phyloP scores from a whole-genome alignment of 1,284 basidiomycete species.

The Ustilago cynodontis region DNA sequence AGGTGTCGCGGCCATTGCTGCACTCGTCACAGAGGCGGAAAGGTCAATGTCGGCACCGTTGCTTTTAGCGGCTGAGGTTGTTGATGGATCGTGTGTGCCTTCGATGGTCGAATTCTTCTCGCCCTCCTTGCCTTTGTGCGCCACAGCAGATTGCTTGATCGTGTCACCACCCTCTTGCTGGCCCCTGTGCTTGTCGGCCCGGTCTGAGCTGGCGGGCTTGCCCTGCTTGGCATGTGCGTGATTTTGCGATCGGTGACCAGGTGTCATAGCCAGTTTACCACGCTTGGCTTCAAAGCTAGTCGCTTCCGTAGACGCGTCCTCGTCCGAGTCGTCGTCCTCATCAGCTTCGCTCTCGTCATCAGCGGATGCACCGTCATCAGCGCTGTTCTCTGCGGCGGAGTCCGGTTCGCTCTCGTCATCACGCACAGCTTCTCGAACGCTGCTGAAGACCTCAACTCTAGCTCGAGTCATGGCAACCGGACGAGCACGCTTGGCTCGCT shows the following conservation, averaged over 20 bases:
- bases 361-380: slow-evolving; percentile 50
- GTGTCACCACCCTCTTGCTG: slow-evolving; percentile 8
- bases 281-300: slow-evolving; percentile 25
- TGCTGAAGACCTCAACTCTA: slow-evolving; percentile 89
- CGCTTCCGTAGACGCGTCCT: slow-evolving; percentile 25
- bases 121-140: slow-evolving; percentile 41
- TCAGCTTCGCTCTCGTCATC: slow-evolving; percentile 57
- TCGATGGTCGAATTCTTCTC: slow-evolving; percentile 28
- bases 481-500: slow-evolving; percentile 76
- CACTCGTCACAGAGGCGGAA: slow-evolving; percentile 14
- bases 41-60: slow-evolving; percentile 8
- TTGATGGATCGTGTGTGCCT: not conserved
- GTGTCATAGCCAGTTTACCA: not conserved
- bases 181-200: not conserved
- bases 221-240: slow-evolving; percentile 13
- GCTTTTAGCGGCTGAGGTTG: not conserved
- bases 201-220: slow-evolving; percentile 6
- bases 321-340: slow-evolving; percentile 49
- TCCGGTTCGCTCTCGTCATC: slow-evolving; percentile 75
- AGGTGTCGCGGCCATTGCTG: slow-evolving; percentile 17
- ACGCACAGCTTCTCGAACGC: slow-evolving; percentile 89
- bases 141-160: slow-evolving; percentile 5
- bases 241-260: slow-evolving; percentile 9
- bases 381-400: slow-evolving; percentile 32
- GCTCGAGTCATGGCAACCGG: slow-evolving; percentile 91